phyloP scores from a whole-genome alignment of 2,329 filamentous ascomycete species.

The Scedosporium dehoogii region DNA sequence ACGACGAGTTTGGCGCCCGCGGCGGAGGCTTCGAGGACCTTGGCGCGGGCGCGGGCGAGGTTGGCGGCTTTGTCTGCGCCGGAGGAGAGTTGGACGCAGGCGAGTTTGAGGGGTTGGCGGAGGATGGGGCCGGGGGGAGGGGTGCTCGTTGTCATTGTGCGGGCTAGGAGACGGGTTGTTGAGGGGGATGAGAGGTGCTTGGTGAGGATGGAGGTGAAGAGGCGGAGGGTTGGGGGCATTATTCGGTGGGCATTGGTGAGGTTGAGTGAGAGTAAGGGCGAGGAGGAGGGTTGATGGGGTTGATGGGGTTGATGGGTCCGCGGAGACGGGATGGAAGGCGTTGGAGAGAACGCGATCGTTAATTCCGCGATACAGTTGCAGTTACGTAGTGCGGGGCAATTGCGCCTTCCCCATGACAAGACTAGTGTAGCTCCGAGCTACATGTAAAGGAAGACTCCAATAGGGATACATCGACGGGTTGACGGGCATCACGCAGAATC shows the following conservation, averaged over 20 bases:
- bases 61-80: slow-evolving; percentile 79
- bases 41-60: slow-evolving; percentile 67
- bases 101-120: slow-evolving; percentile 68
- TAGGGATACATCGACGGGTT: too few relatives aligned
- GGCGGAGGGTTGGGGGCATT: slow-evolving; percentile 5
- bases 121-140: slow-evolving; percentile 39
- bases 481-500: too few relatives aligned
- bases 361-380: too few relatives aligned
- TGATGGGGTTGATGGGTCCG: background rate
- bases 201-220: background rate
- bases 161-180: slow-evolving; percentile 19
- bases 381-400: too few relatives aligned
- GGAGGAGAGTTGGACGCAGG: slow-evolving; percentile 71
- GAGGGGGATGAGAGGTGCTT: slow-evolving; percentile 11
- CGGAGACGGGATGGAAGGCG: background rate
- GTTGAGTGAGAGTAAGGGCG: background rate
- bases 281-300: background rate
- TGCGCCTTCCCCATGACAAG: too few relatives aligned
- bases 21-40: slow-evolving; percentile 71
- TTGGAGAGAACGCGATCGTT: background rate
- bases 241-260: background rate
- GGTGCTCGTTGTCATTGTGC: slow-evolving; percentile 16
- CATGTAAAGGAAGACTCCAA: too few relatives aligned
- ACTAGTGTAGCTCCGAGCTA: too few relatives aligned
- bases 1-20: slow-evolving; percentile 78